A percentile compares a stretch with the other conserved stretches of the same genome.
Conservation (phyloP, 2,329 filamentous ascomycete species). For the Alternaria ventricosa region DNA sequence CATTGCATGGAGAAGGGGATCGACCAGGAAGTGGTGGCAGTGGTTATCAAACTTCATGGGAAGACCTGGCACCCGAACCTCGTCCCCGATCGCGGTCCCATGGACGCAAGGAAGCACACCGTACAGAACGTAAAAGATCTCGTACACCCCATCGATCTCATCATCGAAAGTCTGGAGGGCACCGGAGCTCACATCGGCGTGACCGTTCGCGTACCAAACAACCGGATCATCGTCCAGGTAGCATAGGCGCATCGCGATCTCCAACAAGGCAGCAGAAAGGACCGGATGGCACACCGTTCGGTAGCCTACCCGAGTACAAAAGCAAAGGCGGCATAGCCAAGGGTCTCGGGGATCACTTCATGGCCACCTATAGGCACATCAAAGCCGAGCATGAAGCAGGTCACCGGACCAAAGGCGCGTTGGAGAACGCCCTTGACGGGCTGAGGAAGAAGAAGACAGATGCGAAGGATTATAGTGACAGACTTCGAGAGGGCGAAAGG, state of each 20-base stretch:
- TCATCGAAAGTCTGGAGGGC: not conserved
- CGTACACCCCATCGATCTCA: not conserved
- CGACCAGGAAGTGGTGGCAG: not conserved
- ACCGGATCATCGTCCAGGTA: not conserved
- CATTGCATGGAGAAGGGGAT: not conserved
- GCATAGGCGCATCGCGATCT: not conserved
- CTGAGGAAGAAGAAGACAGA: slow-evolving; percentile 9
- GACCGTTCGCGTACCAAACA: not conserved
- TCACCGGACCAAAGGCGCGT: slow-evolving; percentile 12
- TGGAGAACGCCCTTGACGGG: slow-evolving; percentile 21
- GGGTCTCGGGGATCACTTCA: slow-evolving; percentile 24
- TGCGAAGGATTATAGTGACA: not conserved
- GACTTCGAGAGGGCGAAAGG: not conserved
- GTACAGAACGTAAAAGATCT: not conserved
- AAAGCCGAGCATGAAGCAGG: slow-evolving; percentile 28
- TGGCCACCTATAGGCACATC: slow-evolving; percentile 30
- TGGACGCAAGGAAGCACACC: not conserved
- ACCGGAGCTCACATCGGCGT: not conserved
- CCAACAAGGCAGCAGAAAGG: slow-evolving; percentile 6
- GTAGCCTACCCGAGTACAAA: slow-evolving; percentile 23
- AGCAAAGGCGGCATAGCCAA: slow-evolving; percentile 20
- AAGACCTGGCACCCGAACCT: not conserved
- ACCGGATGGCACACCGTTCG: slow-evolving; percentile 26
- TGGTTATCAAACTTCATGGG: slow-evolving; percentile 2
- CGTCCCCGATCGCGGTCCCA: not conserved